A percentile compares a stretch with the other conserved stretches of the same genome.
Conservation (phyloP, 148 eudicot genomes). For the Cornus suecica region DNA sequence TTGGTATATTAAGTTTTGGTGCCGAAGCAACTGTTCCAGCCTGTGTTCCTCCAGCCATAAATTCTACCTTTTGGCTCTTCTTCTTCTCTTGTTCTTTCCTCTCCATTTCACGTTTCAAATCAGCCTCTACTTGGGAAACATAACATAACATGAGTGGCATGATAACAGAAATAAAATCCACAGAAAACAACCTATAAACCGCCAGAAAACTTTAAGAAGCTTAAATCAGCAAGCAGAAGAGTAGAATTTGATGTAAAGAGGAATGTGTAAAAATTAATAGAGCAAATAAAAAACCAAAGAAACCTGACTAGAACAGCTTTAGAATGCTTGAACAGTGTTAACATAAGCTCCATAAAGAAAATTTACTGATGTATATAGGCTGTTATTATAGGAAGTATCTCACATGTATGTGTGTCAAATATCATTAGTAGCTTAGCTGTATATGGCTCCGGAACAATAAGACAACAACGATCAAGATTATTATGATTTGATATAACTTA, state of each 20-base stretch:
- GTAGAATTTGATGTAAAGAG: not conserved
- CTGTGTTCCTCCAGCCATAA: conserved; percentile 66
- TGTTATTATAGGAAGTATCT: not conserved
- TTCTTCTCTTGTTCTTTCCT: conserved; percentile 85
- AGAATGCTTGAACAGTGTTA: not conserved
- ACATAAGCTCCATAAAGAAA: not conserved
- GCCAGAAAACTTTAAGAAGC: not conserved
- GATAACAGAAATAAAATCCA: not conserved
- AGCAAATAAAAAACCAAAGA: not conserved
- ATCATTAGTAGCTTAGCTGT: not conserved
- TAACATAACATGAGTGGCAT: conserved; percentile 4
- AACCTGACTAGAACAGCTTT: not conserved
- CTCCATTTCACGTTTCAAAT: conserved; percentile 87
- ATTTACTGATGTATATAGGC: not conserved
- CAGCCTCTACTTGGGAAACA: conserved; percentile 56
- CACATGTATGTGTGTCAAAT: not conserved
- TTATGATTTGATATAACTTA: too few relatives aligned
- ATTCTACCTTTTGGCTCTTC: conserved; percentile 79
- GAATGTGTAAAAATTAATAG: not conserved
- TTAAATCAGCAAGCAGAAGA: not conserved
- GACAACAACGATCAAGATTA: not conserved
- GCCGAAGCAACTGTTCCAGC: conserved; percentile 42
- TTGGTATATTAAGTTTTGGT: conserved; percentile 51
- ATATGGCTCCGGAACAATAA: not conserved
- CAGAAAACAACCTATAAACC: not conserved